phyloP scores from a whole-genome alignment of 345 rosid genomes.

The Rhizophora mangle region DNA sequence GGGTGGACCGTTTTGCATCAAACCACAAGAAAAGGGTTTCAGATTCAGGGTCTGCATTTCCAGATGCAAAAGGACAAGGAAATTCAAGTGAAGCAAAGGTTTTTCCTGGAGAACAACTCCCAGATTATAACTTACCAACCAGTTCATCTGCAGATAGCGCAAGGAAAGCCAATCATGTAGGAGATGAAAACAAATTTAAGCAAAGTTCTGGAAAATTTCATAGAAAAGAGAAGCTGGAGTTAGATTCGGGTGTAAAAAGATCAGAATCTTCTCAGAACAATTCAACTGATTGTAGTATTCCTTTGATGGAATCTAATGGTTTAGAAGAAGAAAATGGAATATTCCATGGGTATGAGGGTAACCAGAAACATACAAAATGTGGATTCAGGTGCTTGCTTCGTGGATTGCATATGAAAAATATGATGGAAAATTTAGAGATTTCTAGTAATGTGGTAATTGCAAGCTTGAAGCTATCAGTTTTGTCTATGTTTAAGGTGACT shows the following conservation, averaged over 20 bases:
- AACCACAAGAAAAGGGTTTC: constrained; percentile 47
- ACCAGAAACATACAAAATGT: constrained; percentile 33
- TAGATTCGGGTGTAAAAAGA: constrained; percentile 28
- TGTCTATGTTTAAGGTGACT: constrained; percentile 36
- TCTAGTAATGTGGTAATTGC: constrained; percentile 46
- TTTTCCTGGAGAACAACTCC: constrained; percentile 44
- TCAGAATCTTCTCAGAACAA: constrained; percentile 28
- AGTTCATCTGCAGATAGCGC: constrained; percentile 21
- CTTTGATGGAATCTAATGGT: constrained; percentile 29
- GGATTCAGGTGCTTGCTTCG: constrained; percentile 37
- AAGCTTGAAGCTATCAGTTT: constrained; percentile 41
- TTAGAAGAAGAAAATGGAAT: constrained; percentile 36
- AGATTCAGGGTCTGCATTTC: constrained; percentile 36
- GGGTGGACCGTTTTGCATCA: constrained; percentile 47
- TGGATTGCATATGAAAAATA: constrained; percentile 43
- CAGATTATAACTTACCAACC: constrained; percentile 37
- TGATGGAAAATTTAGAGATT: constrained; percentile 39
- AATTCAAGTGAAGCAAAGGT: constrained; percentile 43
- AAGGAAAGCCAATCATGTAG: constrained; percentile 21
- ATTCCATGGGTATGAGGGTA: constrained; percentile 23
- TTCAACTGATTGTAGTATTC: constrained; percentile 34
- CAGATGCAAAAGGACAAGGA: constrained; percentile 38
- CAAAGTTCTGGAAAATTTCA: constrained; percentile 26
- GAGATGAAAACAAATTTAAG: constrained; percentile 31
- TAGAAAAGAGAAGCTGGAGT: constrained; percentile 38